Evolutionary conservation across 176 grass and related monocot species (phyloP), one percentile per base, ranked within the genome.

Genomic region (Elymus sibiricus): DNA sequence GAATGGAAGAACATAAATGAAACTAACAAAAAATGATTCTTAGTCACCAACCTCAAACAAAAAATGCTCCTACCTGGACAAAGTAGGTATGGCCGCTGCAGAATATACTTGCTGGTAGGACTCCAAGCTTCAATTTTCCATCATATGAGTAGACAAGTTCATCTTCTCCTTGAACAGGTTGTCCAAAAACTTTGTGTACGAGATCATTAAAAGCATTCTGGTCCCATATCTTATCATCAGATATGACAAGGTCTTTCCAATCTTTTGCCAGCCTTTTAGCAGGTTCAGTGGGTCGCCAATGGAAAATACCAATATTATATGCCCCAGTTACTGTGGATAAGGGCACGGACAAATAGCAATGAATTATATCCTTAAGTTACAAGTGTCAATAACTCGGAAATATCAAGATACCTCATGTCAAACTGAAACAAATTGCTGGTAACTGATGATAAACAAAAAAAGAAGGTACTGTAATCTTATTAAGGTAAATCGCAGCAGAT

Each of bases 51-150:
- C 7, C 61, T 61, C n/a, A 82, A 91, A 85, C 5, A 88, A 83
- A 62, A 67, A 62, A 81, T 40, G 79, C 22, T 77, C 55, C 34
- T 93, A 98, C 95, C 95, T 98, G 95, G 35, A 99, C 88, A 86
- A 99, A 99, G 74, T 94, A 99, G 61, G 94, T 99, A 84, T 99
- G 97, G 14, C 97, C 97, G 35, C 92, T 99, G 83, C 97, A 99
- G 82, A 99, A 99, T 93, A 99, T 96, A 90, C 94, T 99, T 77
- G 97, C 92, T 11, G 97, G 97, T 81, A 99, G 83, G 68, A 99
- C 85, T 84, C 94, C 97, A 85, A 99, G 82, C 82, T 99, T 99
- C 81, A 99, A 80, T 69, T 90, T 92, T 55, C 97, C 97, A 85
- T 99, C 92, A 88, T 86, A 96, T 34, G 92, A 89, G 90, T 99